phyloP scores from a whole-genome alignment of 1,284 basidiomycete species.

The Ustilago hordei region DNA sequence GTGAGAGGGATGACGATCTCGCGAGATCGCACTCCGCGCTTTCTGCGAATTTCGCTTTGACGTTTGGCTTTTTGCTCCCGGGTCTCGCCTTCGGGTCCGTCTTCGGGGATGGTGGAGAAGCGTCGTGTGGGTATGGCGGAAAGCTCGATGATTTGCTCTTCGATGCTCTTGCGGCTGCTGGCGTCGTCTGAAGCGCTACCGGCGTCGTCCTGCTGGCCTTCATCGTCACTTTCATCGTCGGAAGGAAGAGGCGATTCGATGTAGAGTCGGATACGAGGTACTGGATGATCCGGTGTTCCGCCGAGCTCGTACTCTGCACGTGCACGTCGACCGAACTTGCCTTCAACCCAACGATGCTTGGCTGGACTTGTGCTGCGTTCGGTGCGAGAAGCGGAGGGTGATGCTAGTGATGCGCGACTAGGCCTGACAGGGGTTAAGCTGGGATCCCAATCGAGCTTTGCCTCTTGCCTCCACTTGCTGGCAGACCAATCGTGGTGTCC shows the following conservation, averaged over 20 bases:
- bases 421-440: slow-evolving; percentile 15
- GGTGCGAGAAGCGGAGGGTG: slow-evolving; percentile 10
- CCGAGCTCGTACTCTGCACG: slow-evolving; percentile 70
- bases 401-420: slow-evolving; percentile 12
- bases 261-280: slow-evolving; percentile 69
- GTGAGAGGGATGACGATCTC: slow-evolving; percentile 80
- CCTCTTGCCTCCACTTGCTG: slow-evolving; percentile 46
- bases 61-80: slow-evolving; percentile 43
- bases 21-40: slow-evolving; percentile 39
- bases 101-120: slow-evolving; percentile 45
- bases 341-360: slow-evolving; percentile 60
- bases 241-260: slow-evolving; percentile 63
- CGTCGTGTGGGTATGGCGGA: slow-evolving; percentile 25
- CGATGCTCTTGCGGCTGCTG: slow-evolving; percentile 46
- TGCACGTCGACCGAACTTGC: slow-evolving; percentile 65
- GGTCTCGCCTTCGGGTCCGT: slow-evolving; percentile 49
- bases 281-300: slow-evolving; percentile 68
- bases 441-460: slow-evolving; percentile 48
- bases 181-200: slow-evolving; percentile 26
- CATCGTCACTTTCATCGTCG: slow-evolving; percentile 49
- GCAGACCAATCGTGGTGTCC: slow-evolving; percentile 47
- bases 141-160: slow-evolving; percentile 53
- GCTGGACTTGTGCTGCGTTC: slow-evolving; percentile 35
- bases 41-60: slow-evolving; percentile 43
- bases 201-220: slow-evolving; percentile 12